These are phyloP conservation scores for Tetrahymena borealis DNA, from an alignment of 73 alveolate genomes.

Conservation along the genomic window DNA sequence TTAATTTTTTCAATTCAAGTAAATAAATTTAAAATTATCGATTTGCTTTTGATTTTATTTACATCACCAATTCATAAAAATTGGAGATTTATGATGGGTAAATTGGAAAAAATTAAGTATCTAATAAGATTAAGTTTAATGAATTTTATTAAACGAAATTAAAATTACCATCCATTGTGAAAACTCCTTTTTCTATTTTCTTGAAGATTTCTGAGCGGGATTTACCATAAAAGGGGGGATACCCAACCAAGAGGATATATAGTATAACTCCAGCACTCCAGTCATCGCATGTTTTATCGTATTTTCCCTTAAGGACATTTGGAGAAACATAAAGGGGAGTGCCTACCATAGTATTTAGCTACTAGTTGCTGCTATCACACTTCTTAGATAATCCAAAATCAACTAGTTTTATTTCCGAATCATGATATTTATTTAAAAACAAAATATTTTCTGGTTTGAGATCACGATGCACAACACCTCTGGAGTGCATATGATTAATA, in stretches of 20 bases:
- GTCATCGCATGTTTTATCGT: conserved; percentile 87
- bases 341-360: conserved; percentile 88
- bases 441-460: conserved; percentile 94
- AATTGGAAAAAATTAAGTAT: neutral
- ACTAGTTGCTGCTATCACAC: conserved; percentile 52
- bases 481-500: conserved; percentile 82
- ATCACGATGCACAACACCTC: conserved; percentile 91
- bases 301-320: conserved; percentile 88
- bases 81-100: neutral
- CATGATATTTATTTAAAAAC: conserved; percentile 62
- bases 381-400: conserved; percentile 91
- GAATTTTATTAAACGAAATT: neutral
- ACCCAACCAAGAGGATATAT: conserved; percentile 81
- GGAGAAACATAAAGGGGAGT: conserved; percentile 96
- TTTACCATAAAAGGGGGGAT: conserved; percentile 91
- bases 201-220: conserved; percentile 11
- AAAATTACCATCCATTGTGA: neutral
- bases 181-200: conserved; percentile 5
- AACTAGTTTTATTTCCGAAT: conserved; percentile 82
- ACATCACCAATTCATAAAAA: neutral
- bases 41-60: neutral
- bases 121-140: neutral
- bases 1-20: no score
- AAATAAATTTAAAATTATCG: no score
- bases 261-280: conserved; percentile 92